A percentile compares a stretch with the other conserved stretches of the same genome.
These are phyloP conservation scores for Penicillium hesseltinei DNA, from an alignment of 2,329 filamentous ascomycete genomes.

Conservation along the genomic window DNA sequence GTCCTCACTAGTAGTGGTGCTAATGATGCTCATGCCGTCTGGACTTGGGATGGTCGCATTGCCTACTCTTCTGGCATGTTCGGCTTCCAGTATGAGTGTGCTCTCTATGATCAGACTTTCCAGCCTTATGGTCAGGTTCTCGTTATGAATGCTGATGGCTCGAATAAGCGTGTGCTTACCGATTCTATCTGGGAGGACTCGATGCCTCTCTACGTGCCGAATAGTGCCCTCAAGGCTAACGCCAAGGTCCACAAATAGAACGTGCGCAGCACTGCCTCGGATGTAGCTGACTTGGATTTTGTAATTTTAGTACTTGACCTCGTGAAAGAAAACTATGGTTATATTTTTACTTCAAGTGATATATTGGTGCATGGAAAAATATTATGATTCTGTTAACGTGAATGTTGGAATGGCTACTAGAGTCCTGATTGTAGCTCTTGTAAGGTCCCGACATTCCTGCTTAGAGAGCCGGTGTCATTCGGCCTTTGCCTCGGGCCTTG, in stretches of 20 bases:
- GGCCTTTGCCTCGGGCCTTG: neutral
- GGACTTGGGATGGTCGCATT: too few relatives aligned
- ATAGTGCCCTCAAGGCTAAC: neutral
- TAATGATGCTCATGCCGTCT: too few relatives aligned
- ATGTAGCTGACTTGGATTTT: neutral
- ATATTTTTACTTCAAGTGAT: neutral
- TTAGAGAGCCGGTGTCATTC: too few relatives aligned
- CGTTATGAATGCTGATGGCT: too few relatives aligned
- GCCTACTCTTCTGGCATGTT: too few relatives aligned
- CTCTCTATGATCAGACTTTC: too few relatives aligned
- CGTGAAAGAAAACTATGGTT: neutral
- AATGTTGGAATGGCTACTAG: neutral
- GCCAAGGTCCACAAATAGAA: neutral
- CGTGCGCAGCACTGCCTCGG: neutral
- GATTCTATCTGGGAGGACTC: conserved; percentile 33
- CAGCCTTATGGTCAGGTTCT: too few relatives aligned
- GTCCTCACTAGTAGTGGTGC: too few relatives aligned
- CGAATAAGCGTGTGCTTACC: too few relatives aligned
- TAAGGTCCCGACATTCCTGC: neutral
- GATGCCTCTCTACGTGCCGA: conserved; percentile 25
- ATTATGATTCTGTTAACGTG: neutral
- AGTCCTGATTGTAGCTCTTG: too few relatives aligned
- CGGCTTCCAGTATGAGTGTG: too few relatives aligned
- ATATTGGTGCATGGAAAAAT: neutral
- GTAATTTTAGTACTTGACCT: neutral